Evolutionary conservation across 1,284 basidiomycete species (phyloP).

Genomic region (Sporisorium graminicola): DNA sequence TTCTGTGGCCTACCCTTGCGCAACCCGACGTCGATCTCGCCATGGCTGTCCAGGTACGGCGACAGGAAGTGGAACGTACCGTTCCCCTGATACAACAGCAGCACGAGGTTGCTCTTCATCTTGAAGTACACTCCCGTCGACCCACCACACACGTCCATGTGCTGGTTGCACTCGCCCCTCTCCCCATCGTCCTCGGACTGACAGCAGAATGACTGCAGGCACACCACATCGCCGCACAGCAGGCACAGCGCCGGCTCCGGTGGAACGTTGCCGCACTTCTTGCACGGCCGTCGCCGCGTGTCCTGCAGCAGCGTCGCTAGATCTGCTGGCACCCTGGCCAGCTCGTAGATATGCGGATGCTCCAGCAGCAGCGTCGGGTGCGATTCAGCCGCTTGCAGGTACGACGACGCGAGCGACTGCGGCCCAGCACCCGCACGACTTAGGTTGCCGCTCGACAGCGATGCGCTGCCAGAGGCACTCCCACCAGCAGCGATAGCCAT

Average conservation of each 20-base stretch:
- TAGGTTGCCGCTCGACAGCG: constrained; percentile 28
- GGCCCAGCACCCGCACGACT: constrained; percentile 32
- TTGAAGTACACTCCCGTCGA: constrained; percentile 90
- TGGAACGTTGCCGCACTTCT: constrained; percentile 83
- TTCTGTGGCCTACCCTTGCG: constrained; percentile 88
- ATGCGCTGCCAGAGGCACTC: constrained; percentile 28
- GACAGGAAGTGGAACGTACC: constrained; percentile 85
- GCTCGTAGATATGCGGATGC: constrained; percentile 85
- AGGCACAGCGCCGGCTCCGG: constrained; percentile 90
- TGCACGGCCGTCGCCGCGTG: constrained; percentile 80
- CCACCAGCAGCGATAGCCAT: constrained; percentile 13
- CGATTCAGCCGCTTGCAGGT: constrained; percentile 47
- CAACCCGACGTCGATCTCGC: constrained; percentile 92
- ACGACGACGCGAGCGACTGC: constrained; percentile 38
- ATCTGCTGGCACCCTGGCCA: constrained; percentile 83
- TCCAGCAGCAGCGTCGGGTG: constrained; percentile 75
- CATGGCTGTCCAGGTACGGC: constrained; percentile 94
- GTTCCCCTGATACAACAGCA: constrained; percentile 90
- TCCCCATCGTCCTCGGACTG: constrained; percentile 76
- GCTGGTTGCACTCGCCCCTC: constrained; percentile 89
- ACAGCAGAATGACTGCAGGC: constrained; percentile 94
- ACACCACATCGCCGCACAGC: constrained; percentile 88
- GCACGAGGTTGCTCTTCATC: constrained; percentile 88
- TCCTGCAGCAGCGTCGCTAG: constrained; percentile 85
- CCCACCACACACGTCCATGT: constrained; percentile 93